These are phyloP conservation scores for Punctularia strigosozonata DNA, from an alignment of 768 basidiomycete genomes.

Conservation along the genomic window DNA sequence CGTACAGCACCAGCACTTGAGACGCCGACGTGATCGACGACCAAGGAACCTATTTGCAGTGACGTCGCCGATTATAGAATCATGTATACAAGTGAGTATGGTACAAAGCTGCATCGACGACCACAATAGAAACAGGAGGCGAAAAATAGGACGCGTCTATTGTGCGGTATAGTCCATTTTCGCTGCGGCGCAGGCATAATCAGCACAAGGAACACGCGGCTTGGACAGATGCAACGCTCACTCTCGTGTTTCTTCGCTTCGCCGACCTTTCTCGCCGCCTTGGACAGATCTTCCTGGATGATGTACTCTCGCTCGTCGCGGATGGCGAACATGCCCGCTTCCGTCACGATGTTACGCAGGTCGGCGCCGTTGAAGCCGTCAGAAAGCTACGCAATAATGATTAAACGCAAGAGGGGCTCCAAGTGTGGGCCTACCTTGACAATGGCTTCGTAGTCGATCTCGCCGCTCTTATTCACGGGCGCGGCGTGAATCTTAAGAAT, in stretches of 20 bases:
- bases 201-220: no score
- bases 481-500: slow-evolving; percentile 96
- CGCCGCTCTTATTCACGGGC: slow-evolving; percentile 89
- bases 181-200: no score
- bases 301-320: slow-evolving; percentile 93
- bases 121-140: no score
- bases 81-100: no score
- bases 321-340: slow-evolving; percentile 98
- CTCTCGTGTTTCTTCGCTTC: slow-evolving; percentile 98
- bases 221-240: slow-evolving; percentile 33
- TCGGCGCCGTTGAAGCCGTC: slow-evolving; percentile 97
- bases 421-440: slow-evolving; percentile 56
- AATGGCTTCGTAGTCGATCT: slow-evolving; percentile 96
- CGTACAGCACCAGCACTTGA: no score
- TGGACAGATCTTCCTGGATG: slow-evolving; percentile 90
- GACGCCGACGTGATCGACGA: no score
- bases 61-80: no score
- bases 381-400: slow-evolving; percentile 40
- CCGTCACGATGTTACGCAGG: slow-evolving; percentile 87
- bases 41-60: no score
- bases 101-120: no score
- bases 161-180: no score
- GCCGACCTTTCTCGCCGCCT: slow-evolving; percentile 89
- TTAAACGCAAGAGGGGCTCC: neutral
- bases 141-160: no score